Percentiles rank a stretch among this genome's conserved stretches.
These are phyloP conservation scores for Penicillium antarcticum DNA, from an alignment of 495 filamentous ascomycete species.

Conservation along the genomic window DNA sequence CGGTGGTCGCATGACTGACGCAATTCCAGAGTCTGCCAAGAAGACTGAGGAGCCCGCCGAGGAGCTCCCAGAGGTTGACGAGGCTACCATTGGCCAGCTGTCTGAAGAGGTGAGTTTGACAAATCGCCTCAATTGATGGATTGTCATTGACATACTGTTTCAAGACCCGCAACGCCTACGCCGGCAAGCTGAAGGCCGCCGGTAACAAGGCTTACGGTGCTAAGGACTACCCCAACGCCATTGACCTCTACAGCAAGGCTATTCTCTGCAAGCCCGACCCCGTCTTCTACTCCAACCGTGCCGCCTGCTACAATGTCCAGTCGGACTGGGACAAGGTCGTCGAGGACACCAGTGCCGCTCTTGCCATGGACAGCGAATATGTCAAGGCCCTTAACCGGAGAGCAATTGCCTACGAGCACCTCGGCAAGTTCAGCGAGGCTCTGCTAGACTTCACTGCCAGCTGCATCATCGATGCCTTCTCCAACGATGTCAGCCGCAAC, in stretches of 20 bases:
- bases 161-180: conserved; percentile 68
- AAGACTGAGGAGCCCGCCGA: conserved; percentile 65
- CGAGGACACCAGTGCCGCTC: conserved; percentile 92
- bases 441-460: conserved; percentile 96
- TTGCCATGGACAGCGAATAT: conserved; percentile 90
- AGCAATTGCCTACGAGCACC: conserved; percentile 93
- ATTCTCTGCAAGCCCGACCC: conserved; percentile 96
- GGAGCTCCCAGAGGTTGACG: conserved; percentile 82
- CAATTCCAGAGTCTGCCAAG: conserved; percentile 37
- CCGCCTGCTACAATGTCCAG: conserved; percentile 93
- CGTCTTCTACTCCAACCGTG: conserved; percentile 97
- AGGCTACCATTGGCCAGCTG: conserved; percentile 66
- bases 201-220: conserved; percentile 95
- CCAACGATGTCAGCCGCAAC: conserved; percentile 81
- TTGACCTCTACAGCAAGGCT: conserved; percentile 90
- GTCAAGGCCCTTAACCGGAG: conserved; percentile 95
- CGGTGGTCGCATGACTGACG: conserved; percentile 22
- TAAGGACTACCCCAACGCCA: conserved; percentile 88
- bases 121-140: neutral
- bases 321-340: conserved; percentile 93
- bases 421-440: conserved; percentile 86
- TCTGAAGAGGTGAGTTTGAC: conserved; percentile 56
- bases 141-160: conserved; percentile 3
- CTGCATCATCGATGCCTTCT: conserved; percentile 97
- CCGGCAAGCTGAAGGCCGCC: conserved; percentile 85